phyloP scores from a whole-genome alignment of 2,329 filamentous ascomycete genomes.

The Capronia americana region DNA sequence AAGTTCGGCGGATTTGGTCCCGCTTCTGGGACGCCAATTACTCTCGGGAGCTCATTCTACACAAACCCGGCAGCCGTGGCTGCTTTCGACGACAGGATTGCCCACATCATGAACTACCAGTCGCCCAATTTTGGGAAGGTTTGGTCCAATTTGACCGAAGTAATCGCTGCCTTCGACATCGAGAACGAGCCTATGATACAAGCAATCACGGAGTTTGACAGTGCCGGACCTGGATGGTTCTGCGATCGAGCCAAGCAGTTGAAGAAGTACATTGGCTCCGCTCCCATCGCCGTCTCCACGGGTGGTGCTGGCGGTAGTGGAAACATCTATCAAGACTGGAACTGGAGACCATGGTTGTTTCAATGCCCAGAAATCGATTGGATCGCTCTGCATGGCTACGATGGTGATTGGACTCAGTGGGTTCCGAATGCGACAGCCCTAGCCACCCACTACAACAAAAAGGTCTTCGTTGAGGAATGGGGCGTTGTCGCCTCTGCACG shows the following conservation, averaged over 20 bases:
- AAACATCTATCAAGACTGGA: slow-evolving; percentile 17
- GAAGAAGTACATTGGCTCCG: slow-evolving; percentile 15
- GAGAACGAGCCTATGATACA: slow-evolving; percentile 17
- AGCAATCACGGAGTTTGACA: slow-evolving; percentile 15
- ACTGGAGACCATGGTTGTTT: slow-evolving; percentile 20
- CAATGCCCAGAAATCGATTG: slow-evolving; percentile 14
- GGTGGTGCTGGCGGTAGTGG: slow-evolving; percentile 17
- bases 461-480: slow-evolving; percentile 16
- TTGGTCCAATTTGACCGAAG: slow-evolving; percentile 7
- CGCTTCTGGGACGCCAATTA: slow-evolving; percentile 16
- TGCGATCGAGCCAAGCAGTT: slow-evolving; percentile 13
- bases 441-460: slow-evolving; percentile 10
- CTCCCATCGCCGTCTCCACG: slow-evolving; percentile 8
- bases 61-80: slow-evolving; percentile 12
- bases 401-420: slow-evolving; percentile 19
- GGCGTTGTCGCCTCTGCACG: slow-evolving; percentile 13
- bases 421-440: slow-evolving; percentile 17
- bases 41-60: slow-evolving; percentile 16
- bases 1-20: slow-evolving; percentile 14
- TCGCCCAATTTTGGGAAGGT: slow-evolving; percentile 9
- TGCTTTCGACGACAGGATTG: slow-evolving; percentile 15
- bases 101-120: slow-evolving; percentile 17
- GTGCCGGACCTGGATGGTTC: slow-evolving; percentile 13
- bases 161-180: slow-evolving; percentile 17
- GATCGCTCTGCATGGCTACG: slow-evolving; percentile 15